Percentiles rank a stretch among this genome's conserved stretches.
Evolutionary conservation across 2,329 filamentous ascomycete genomes (phyloP).

Genomic region (Ilyonectria destructans): DNA sequence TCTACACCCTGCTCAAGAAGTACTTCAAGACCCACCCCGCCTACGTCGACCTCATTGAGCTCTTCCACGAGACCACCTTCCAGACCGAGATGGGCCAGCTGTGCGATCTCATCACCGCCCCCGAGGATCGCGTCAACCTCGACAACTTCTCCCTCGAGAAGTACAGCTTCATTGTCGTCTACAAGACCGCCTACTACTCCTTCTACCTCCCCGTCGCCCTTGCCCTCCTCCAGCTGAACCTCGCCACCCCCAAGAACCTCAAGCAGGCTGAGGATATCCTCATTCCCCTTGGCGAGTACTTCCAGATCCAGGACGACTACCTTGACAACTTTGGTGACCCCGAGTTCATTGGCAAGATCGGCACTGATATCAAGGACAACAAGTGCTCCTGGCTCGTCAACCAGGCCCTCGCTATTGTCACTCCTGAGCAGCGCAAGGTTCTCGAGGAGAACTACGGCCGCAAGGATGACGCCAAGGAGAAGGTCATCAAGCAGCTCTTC

Average conservation of each 20-base stretch:
- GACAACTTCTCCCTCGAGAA: constrained; percentile 96
- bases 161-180: constrained; percentile 98
- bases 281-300: constrained; percentile 98
- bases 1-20: constrained; percentile 94
- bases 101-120: constrained; percentile 94
- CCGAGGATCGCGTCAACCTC: constrained; percentile 93
- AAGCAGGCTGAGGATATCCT: constrained; percentile 92
- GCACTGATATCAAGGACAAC: constrained; percentile 99
- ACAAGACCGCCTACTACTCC: constrained; percentile 99
- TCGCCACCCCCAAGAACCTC: constrained; percentile 90
- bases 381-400: constrained; percentile 99
- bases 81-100: constrained; percentile 97
- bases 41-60: constrained; percentile 93
- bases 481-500: constrained; percentile 90
- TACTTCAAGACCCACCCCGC: constrained; percentile 89
- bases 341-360: constrained; percentile 96
- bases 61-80: constrained; percentile 95
- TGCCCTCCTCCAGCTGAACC: constrained; percentile 86
- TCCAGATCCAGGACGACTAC: constrained; percentile 99
- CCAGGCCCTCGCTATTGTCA: constrained; percentile 87
- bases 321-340: constrained; percentile 98
- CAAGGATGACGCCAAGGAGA: constrained; percentile 89
- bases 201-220: constrained; percentile 98
- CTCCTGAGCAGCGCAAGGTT: constrained; percentile 87
- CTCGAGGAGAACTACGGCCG: constrained; percentile 95